Conservation (phyloP, 2,329 filamentous ascomycete genomes). For the Ophidiomyces ophidiicola region DNA sequence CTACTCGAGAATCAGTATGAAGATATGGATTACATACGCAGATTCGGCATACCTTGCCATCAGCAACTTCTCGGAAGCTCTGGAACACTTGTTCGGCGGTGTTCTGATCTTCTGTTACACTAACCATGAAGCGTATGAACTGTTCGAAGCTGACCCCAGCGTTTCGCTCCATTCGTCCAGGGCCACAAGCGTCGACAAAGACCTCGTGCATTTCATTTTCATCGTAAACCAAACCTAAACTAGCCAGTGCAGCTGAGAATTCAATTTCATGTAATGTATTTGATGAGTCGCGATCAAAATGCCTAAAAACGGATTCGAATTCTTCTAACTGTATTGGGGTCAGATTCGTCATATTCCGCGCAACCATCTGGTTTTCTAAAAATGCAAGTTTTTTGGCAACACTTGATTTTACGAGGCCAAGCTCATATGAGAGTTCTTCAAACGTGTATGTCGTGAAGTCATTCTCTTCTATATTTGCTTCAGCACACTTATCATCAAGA, state of each 20-base stretch:
- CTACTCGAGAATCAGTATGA: constrained; percentile 24
- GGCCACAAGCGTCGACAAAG: constrained; percentile 71
- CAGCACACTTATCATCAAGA: constrained; percentile 76
- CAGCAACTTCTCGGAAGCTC: constrained; percentile 91
- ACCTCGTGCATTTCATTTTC: constrained; percentile 97
- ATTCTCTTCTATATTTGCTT: constrained; percentile 98
- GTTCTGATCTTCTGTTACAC: constrained; percentile 97
- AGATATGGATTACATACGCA: constrained; percentile 6
- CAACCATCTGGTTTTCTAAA: constrained; percentile 96
- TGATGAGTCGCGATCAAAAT: constrained; percentile 87
- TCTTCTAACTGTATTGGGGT: constrained; percentile 97
- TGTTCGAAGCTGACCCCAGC: constrained; percentile 85
- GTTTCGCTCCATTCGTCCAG: constrained; percentile 44
- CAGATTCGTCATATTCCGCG: constrained; percentile 95
- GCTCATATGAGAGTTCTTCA: constrained; percentile 88
- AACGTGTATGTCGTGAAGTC: constrained; percentile 99
- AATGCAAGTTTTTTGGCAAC: constrained; percentile 95
- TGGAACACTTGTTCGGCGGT: constrained; percentile 98
- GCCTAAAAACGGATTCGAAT: constrained; percentile 94
- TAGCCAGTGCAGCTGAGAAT: constrained; percentile 91
- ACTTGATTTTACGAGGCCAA: constrained; percentile 78
- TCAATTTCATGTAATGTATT: constrained; percentile 88
- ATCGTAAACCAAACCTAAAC: constrained; percentile 86
- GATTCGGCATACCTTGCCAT: constrained; percentile 60
- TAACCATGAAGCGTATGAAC: constrained; percentile 98